phyloP scores from a whole-genome alignment of 371 early-diverging fungal genomes.

The Dichotomocladium elegans region DNA sequence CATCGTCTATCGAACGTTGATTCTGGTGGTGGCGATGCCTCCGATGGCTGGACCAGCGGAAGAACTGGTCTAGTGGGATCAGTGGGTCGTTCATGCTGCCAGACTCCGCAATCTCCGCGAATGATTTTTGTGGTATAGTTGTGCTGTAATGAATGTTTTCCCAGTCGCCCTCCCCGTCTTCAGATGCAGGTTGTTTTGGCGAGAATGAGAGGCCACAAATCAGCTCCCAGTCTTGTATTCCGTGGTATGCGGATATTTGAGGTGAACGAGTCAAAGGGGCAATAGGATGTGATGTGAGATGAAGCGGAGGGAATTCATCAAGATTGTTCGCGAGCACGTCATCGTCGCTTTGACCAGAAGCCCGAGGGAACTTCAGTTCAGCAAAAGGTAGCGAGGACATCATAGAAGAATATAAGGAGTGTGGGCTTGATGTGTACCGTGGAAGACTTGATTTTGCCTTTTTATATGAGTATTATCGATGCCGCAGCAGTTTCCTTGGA shows the following conservation, averaged over 20 bases:
- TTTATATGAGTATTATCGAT: no score
- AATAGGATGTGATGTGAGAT: background rate
- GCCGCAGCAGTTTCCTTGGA: no score
- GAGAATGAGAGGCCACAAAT: background rate
- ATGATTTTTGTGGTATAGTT: background rate
- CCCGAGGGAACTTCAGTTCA: background rate
- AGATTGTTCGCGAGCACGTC: background rate
- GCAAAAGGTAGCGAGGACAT: background rate
- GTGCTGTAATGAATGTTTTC: background rate
- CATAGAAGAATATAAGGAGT: no score
- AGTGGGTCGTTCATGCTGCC: no score
- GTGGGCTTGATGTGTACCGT: no score
- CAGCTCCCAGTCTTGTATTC: background rate
- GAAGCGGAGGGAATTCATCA: background rate
- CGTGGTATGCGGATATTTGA: background rate
- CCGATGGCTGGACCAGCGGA: no score
- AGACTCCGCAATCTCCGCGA: background rate
- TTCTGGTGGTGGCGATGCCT: no score
- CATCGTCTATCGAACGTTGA: background rate
- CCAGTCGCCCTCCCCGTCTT: background rate
- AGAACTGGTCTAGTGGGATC: no score
- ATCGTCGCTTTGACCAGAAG: background rate
- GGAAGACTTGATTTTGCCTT: no score
- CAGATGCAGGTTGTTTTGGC: no score
- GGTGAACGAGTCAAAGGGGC: background rate